phyloP scores from a whole-genome alignment of 2,329 filamentous ascomycete species.

The Aureobasidium pullulans region DNA sequence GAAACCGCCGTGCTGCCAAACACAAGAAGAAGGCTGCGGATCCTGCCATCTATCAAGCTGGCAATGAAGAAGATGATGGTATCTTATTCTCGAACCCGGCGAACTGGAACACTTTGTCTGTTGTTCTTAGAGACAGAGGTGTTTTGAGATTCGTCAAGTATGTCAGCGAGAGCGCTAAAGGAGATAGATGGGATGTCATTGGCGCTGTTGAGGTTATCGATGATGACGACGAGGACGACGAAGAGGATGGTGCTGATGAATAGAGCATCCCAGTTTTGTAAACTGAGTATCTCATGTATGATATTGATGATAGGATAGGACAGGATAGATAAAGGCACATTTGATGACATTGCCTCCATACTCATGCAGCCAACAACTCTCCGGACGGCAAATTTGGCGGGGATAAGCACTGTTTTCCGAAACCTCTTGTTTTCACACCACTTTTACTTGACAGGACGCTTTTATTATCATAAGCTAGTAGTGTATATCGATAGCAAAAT shows the following conservation, averaged over 20 bases:
- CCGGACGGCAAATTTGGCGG: too few species aligned
- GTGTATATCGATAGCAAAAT: too few species aligned
- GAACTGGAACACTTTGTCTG: constrained; percentile 82
- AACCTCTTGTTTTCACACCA: too few species aligned
- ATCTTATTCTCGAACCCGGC: constrained; percentile 63
- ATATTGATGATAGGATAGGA: too few species aligned
- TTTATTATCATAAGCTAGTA: too few species aligned
- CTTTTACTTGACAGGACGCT: too few species aligned
- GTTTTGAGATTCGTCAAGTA: constrained; percentile 95
- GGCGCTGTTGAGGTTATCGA: constrained; percentile 63
- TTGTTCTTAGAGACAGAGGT: constrained; percentile 81
- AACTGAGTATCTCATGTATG: too few species aligned
- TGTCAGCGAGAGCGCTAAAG: constrained; percentile 70
- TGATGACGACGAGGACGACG: constrained; percentile 30
- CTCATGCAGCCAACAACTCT: too few species aligned
- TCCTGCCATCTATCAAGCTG: constrained; percentile 79
- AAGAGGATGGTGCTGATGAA: not conserved
- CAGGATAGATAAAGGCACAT: too few species aligned
- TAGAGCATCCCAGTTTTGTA: not conserved
- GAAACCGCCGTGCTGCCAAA: constrained; percentile 34
- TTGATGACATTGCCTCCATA: too few species aligned
- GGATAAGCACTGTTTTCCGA: too few species aligned
- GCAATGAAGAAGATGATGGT: constrained; percentile 64
- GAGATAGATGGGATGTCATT: constrained; percentile 87
- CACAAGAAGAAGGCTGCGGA: constrained; percentile 41